phyloP scores from a whole-genome alignment of 805 yeast species.

The Myxozyma sirexii region DNA sequence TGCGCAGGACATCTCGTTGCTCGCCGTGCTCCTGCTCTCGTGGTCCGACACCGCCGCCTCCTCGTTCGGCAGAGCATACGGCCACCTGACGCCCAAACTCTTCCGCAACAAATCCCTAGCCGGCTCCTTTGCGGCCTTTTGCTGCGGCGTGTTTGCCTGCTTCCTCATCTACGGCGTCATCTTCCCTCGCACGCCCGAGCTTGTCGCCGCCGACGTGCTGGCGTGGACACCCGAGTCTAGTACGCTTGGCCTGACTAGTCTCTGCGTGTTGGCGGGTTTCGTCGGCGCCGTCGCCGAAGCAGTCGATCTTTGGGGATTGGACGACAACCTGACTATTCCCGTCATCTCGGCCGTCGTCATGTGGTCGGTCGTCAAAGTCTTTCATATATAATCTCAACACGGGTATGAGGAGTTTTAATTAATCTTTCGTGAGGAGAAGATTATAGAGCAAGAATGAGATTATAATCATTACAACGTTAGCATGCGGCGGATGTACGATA shows the following conservation, averaged over 20 bases:
- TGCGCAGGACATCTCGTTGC: conserved; percentile 69
- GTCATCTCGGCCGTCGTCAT: conserved; percentile 74
- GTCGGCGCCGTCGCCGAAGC: conserved; percentile 88
- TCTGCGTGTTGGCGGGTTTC: conserved; percentile 69
- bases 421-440: too few species aligned
- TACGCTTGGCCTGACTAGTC: conserved; percentile 52
- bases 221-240: conserved; percentile 69
- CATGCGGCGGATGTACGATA: too few species aligned
- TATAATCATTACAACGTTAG: too few species aligned
- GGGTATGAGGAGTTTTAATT: too few species aligned
- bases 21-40: conserved; percentile 77
- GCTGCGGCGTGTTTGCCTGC: conserved; percentile 68
- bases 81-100: conserved; percentile 78
- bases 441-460: too few species aligned
- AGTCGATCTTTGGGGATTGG: conserved; percentile 72
- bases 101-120: conserved; percentile 80
- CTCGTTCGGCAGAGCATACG: conserved; percentile 84
- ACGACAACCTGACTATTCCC: conserved; percentile 95
- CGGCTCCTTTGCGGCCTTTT: conserved; percentile 85
- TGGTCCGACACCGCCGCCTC: conserved; percentile 99
- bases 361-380: conserved; percentile 49
- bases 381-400: not conserved
- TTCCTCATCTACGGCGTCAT: conserved; percentile 71
- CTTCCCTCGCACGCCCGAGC: conserved; percentile 51
- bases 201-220: conserved; percentile 45